Base-by-base conservation (phyloP, 208 protist species). In the Porcisia hertigi region DNA sequence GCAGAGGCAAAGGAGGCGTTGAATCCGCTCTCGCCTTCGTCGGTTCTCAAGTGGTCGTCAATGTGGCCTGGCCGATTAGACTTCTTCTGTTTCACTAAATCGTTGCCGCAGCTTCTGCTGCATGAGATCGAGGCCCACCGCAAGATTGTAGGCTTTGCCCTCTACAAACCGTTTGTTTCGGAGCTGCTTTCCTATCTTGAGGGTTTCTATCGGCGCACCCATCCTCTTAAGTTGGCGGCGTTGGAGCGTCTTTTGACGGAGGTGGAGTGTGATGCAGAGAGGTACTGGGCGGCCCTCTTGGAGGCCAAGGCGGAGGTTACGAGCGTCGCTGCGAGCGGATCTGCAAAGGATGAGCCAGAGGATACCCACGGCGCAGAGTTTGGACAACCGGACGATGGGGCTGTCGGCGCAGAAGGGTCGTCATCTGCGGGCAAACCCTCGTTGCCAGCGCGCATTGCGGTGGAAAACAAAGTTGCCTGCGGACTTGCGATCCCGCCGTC, bases 211-310 rank as follows among this genome's bases (percentile, higher is more conserved):
- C 16, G 69, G 34, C 90, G 91, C 65, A 74, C 88, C 1, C 69
- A 89, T 9, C 86, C 88, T 9, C 80, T 97, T 20, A 85, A 92
- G 53, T 63, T 43, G 52, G 76, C 77, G 45, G 78, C 88, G 34
- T 55, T 93, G 25, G 54, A 82, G 52, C 83, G 83, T 18, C 75
- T 92, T n/a, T 41, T 92, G 71, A 67, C 67, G 14, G 90, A 91
- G 62, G 82, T 82, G 66, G 86, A 94, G 36, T 69, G 63, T 18
- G 82, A 87, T 45, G 80, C 73, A 7, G 89, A 92, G 75, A 90
- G 88, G 77, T 97, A 84, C 80, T 97, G 93, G 91, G 76, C 88
- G 9, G 76, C 80, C n/a, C 73, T 96, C 49, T 6, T 87, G 39
- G 81, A 85, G 54, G 77, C 76, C 30, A 92, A 93, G 70, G 62